These are phyloP conservation scores for Leptographium galeiforme DNA, from an alignment of 2,329 filamentous ascomycete species.

Conservation along the genomic window DNA sequence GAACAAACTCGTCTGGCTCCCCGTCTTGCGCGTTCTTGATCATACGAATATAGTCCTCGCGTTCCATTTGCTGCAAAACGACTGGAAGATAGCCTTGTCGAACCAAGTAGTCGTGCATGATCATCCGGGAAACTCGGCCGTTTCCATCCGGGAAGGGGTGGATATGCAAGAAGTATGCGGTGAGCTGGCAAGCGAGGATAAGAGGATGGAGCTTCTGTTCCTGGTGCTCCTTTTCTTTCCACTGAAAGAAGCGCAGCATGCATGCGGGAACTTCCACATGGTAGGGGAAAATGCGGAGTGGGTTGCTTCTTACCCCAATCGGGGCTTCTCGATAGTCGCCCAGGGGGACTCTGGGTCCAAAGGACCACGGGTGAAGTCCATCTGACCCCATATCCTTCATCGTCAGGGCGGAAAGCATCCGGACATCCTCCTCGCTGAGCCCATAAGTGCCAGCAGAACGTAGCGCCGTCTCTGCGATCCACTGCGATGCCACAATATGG, in stretches of 20 bases:
- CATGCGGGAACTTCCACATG: not conserved
- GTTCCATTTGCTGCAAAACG: not conserved
- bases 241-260: not conserved
- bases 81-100: not conserved
- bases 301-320: not conserved
- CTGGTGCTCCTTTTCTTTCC: not conserved
- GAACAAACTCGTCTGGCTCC: not conserved
- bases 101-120: conserved; percentile 1
- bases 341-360: not conserved
- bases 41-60: not conserved
- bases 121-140: not conserved
- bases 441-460: not conserved
- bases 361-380: not conserved
- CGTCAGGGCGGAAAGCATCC: not conserved
- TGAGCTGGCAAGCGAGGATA: not conserved
- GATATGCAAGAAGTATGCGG: not conserved
- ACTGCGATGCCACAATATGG: not conserved
- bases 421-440: not conserved
- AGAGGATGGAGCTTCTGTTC: not conserved
- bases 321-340: not conserved
- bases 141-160: conserved; percentile 1
- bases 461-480: not conserved
- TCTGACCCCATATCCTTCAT: not conserved
- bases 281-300: not conserved
- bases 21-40: not conserved